Base-by-base conservation (phyloP, 169 alveolate species). In the Plasmodium cynomolgi region DNA sequence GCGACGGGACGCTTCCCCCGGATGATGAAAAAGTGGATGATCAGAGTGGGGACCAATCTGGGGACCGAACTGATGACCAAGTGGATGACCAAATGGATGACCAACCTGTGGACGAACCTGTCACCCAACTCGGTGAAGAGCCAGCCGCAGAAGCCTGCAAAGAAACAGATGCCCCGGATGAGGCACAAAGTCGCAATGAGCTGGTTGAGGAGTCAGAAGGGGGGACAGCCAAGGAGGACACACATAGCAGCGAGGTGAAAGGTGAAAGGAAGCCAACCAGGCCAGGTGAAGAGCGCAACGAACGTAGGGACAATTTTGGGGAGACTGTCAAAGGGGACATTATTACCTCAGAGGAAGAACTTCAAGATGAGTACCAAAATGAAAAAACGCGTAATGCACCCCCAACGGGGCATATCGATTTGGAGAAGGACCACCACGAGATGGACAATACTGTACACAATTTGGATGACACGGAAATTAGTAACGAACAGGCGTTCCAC, bases 291-390 rank as follows among this genome's bases (percentile, higher is more conserved):
- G 13, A 68, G 29, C 31, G 13, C 44, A 44, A 33, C 41, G 41
- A 92, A 39, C 50, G 72, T 44, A 34, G 68, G 29, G 73, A 74
- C 23, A 75, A 88, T 26, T 88, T 20, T 73, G 74, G 80, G 1
- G 81, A 56, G 20, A 71, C 47, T 31, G 39, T 34, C 68, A 47
- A 31, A 20, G 74, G 73, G 44, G 74, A 79, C 62, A 1, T 79
- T 23, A 1, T 79, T 23, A 47, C 29, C 17, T 23, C 47, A 75
- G 44, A 34, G 39, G 88, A 34, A 37, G 77, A 79, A 34, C 9
- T 31, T n/a, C 13, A 31, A 2, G 37, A 77, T 11, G 84, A 77
- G 84, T n/a, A 26, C n/a, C 37, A 77, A 77, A 13, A 9, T 31
- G 50, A 33, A 37, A 41, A 11, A 77, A 8, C 4, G 34, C 9